Base-by-base conservation (phyloP, 805 yeast species). In the Candida sithepensis region DNA sequence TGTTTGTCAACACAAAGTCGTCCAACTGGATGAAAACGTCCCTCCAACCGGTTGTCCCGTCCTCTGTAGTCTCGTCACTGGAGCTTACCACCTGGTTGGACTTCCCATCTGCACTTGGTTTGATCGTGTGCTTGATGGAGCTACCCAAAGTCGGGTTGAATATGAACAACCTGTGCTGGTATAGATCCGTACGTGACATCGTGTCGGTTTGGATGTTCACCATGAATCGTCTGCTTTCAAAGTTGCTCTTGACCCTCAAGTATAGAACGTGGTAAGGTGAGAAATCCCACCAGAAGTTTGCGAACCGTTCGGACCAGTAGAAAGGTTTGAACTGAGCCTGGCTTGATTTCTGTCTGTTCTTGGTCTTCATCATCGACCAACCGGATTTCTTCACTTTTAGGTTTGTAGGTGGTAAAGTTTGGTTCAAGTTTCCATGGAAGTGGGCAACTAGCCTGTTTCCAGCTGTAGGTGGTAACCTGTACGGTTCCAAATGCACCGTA, bases 321-420 rank as follows among this genome's bases (percentile, higher is more conserved):
- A 73, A 64, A 7, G 66, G 69, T 48, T 68, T 70, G 48, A 72
- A 75, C 57, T 81, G 78, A n/a, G 62, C 55, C 30, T 57, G 58
- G 2, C 40, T 21, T 33, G 51, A 54, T 36, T 56, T 57, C 44
- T 61, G 72, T 63, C 78, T 79, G 59, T 86, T 88, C 54, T 71
- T 76, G 0, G 96, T 88, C 52, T 95, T 75, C 67, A 85, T 87
- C 95, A 88, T 87, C 33, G 95, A 88, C 70, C 82, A 82, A 1
- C 88, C 88, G 18, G 84, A 77, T 50, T 81, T 71, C 16, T 77
- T 73, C 20, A 86, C 77, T 43, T 82, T 82, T 0, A 88, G 87
- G 43, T 81, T 72, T 45, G 76, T 73, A 19, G 73, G 53, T 13
- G 88, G 94, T 32, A 85, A 74, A 53, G 84, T 87, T 50, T 84